Percentiles rank a stretch among this genome's conserved stretches.
These are phyloP conservation scores for Diaporthe sp. DNA, from an alignment of 2,329 filamentous ascomycete genomes.

Conservation along the genomic window DNA sequence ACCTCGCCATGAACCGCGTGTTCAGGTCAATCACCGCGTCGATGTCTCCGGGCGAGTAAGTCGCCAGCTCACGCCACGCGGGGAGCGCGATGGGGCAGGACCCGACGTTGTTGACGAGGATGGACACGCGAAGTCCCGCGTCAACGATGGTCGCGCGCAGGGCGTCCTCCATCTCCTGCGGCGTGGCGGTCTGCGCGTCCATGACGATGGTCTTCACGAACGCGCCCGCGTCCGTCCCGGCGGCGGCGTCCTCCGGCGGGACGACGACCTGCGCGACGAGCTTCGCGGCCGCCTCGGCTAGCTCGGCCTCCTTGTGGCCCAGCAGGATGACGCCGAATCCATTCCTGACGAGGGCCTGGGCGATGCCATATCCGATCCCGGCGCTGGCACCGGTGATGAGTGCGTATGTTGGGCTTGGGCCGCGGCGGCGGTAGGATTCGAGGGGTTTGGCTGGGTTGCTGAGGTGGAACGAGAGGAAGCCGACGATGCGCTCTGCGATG, in stretches of 20 bases:
- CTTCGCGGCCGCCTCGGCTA: constrained; percentile 44
- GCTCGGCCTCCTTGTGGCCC: constrained; percentile 48
- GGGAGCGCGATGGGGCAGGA: constrained; percentile 45
- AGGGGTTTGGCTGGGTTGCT: constrained; percentile 42
- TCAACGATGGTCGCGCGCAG: constrained; percentile 42
- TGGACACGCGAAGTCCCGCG: constrained; percentile 44
- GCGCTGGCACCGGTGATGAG: constrained; percentile 52
- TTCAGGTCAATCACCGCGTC: constrained; percentile 49
- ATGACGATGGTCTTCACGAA: constrained; percentile 48
- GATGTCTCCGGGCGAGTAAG: constrained; percentile 46
- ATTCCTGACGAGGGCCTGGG: constrained; percentile 48
- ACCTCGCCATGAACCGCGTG: constrained; percentile 51
- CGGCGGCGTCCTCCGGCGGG: background rate
- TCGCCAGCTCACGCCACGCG: constrained; percentile 45
- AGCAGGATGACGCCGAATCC: constrained; percentile 52
- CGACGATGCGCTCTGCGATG: constrained; percentile 28
- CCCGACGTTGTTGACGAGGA: constrained; percentile 52
- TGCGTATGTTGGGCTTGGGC: constrained; percentile 44
- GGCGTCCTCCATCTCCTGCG: constrained; percentile 44
- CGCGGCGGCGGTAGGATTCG: constrained; percentile 43
- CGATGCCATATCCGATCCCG: constrained; percentile 50
- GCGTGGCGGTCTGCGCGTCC: constrained; percentile 46
- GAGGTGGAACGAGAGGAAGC: constrained; percentile 44
- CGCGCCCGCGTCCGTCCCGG: constrained; percentile 40
- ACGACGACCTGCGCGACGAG: constrained; percentile 37